These are phyloP conservation scores for Diaporthe helianthi DNA, from an alignment of 2,329 filamentous ascomycete species.

Conservation along the genomic window DNA sequence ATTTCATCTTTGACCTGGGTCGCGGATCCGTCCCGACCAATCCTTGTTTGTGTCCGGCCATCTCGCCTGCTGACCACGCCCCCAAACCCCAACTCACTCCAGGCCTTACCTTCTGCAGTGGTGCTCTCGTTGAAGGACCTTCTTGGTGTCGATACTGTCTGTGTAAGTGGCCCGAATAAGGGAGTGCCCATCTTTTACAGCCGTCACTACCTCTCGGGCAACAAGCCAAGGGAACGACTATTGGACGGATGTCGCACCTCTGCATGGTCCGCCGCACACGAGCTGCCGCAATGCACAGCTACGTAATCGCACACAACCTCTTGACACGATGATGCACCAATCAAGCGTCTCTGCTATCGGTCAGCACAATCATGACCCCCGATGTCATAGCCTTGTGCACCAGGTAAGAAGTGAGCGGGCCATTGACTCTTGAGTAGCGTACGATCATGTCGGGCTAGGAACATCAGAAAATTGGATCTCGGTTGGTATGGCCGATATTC, in stretches of 20 bases:
- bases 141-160: neutral
- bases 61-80: slow-evolving; percentile 25
- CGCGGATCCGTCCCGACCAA: slow-evolving; percentile 15
- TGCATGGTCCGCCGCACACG: slow-evolving; percentile 5
- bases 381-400: neutral
- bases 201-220: slow-evolving; percentile 26
- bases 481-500: slow-evolving; percentile 4
- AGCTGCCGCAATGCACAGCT: neutral
- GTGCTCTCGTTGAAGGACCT: neutral
- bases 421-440: slow-evolving; percentile 1
- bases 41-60: neutral
- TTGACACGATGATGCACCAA: slow-evolving; percentile 5
- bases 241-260: slow-evolving; percentile 21
- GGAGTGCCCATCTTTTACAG: neutral
- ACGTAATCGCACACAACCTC: neutral
- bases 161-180: neutral
- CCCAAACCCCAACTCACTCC: neutral
- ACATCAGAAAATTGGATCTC: slow-evolving; percentile 9
- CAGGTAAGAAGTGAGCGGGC: neutral
- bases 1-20: neutral
- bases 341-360: neutral
- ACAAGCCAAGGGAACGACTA: neutral
- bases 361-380: neutral
- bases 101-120: slow-evolving; percentile 20
- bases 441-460: neutral